Evolutionary conservation across 495 filamentous ascomycete genomes (phyloP).

Genomic region (Penicillium egyptiacum): DNA sequence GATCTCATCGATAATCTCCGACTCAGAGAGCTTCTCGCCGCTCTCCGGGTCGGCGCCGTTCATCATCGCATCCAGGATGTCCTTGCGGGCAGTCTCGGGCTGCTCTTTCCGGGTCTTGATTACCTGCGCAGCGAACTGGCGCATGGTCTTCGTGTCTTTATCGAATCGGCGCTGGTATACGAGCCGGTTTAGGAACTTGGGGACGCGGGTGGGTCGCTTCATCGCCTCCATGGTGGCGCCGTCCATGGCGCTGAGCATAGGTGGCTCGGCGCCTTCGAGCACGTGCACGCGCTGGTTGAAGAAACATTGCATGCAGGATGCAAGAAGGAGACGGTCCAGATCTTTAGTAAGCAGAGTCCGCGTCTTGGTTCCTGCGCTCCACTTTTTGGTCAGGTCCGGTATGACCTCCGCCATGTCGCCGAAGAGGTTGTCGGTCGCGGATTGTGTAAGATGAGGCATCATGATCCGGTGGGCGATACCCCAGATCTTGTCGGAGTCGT

Average conservation of each 20-base stretch:
- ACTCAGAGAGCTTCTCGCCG: constrained; percentile 57
- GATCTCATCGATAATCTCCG: constrained; percentile 64
- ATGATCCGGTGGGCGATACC: constrained; percentile 45
- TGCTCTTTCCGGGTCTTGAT: constrained; percentile 55
- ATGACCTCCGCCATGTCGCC: constrained; percentile 31
- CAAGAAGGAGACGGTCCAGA: constrained; percentile 68
- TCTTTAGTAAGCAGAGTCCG: constrained; percentile 47
- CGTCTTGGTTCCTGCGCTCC: constrained; percentile 23
- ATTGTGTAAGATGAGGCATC: constrained; percentile 23
- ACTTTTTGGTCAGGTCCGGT: constrained; percentile 26
- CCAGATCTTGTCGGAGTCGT: constrained; percentile 64
- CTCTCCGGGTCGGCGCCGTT: constrained; percentile 64
- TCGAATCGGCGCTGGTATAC: constrained; percentile 46
- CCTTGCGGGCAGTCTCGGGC: constrained; percentile 49
- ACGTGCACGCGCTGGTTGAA: constrained; percentile 37
- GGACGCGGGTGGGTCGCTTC: constrained; percentile 42
- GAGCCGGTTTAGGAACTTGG: constrained; percentile 38
- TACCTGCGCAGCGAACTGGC: constrained; percentile 55
- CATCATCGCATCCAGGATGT: constrained; percentile 69
- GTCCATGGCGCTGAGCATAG: constrained; percentile 41
- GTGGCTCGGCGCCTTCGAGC: constrained; percentile 28
- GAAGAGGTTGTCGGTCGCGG: constrained; percentile 22
- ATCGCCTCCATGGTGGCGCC: constrained; percentile 43
- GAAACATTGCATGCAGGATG: constrained; percentile 63
- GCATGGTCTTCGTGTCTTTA: constrained; percentile 55